phyloP scores from a whole-genome alignment of 2,329 filamentous ascomycete species.

The Penicillium aurantiogriseum region DNA sequence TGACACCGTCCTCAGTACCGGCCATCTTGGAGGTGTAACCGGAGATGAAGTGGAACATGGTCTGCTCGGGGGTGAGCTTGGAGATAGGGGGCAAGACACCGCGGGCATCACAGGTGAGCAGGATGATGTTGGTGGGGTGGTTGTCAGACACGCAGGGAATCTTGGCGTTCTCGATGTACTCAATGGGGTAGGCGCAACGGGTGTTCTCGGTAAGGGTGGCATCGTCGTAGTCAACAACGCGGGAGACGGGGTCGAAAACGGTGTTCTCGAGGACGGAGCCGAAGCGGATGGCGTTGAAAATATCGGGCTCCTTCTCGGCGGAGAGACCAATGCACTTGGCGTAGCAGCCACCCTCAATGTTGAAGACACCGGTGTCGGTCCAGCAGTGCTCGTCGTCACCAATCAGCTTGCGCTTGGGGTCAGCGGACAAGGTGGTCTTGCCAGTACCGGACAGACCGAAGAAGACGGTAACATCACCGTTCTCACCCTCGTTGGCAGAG shows the following conservation, averaged over 20 bases:
- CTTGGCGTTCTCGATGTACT: conserved; percentile 99
- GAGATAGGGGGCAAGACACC: conserved; percentile 97
- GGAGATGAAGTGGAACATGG: conserved; percentile 99
- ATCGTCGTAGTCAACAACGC: conserved; percentile 94
- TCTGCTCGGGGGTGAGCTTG: conserved; percentile 90
- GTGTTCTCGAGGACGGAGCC: conserved; percentile 98
- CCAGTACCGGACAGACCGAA: conserved; percentile 97
- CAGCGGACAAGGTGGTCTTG: conserved; percentile 97
- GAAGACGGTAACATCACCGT: conserved; percentile 97
- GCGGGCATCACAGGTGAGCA: conserved; percentile 95
- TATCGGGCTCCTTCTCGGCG: conserved; percentile 98
- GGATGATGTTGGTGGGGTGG: conserved; percentile 96
- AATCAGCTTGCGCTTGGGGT: conserved; percentile 93
- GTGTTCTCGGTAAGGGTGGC: conserved; percentile 96
- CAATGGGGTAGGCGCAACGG: conserved; percentile 95
- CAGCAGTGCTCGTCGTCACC: conserved; percentile 99
- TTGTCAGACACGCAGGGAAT: conserved; percentile 85
- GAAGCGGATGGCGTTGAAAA: conserved; percentile 92
- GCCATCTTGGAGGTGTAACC: conserved; percentile 99
- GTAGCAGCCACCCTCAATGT: conserved; percentile 99
- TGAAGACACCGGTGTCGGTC: conserved; percentile 95
- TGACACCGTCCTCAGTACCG: conserved; percentile 94
- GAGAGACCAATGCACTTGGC: conserved; percentile 98
- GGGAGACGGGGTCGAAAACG: conserved; percentile 88
- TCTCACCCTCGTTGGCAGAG: conserved; percentile 92